phyloP scores from a whole-genome alignment of 306 rosid genomes.

The Alnus rubra region DNA sequence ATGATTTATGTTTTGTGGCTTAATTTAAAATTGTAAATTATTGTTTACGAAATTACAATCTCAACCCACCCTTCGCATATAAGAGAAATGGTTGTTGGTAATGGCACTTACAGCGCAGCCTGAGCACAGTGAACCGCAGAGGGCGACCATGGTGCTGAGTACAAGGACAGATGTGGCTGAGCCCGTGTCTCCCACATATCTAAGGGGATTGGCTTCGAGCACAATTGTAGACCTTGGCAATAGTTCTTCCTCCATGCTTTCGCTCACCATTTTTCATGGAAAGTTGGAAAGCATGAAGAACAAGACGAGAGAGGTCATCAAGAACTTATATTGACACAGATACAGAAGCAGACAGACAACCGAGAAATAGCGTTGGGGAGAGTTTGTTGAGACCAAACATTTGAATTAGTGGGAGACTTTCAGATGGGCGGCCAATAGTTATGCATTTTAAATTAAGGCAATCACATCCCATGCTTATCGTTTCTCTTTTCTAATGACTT shows the following conservation, averaged over 20 bases:
- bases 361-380: not conserved
- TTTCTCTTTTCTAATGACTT: too few relatives aligned
- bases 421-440: not conserved
- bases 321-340: not conserved
- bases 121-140: conserved; percentile 69
- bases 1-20: too few relatives aligned
- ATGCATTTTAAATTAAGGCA: not conserved
- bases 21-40: too few relatives aligned
- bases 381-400: not conserved
- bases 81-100: not conserved
- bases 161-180: conserved; percentile 42
- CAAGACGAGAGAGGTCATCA: not conserved
- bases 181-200: not conserved
- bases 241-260: conserved; percentile 20
- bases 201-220: not conserved
- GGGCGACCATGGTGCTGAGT: conserved; percentile 64
- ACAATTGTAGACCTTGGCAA: conserved; percentile 43
- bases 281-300: not conserved
- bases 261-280: not conserved
- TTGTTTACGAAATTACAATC: too few relatives aligned
- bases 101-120: conserved; percentile 63
- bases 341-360: not conserved
- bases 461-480: too few relatives aligned
- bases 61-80: too few relatives aligned
- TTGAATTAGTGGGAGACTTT: not conserved